phyloP scores from a whole-genome alignment of 208 protist species.

The Trypanosoma platydactyli region DNA sequence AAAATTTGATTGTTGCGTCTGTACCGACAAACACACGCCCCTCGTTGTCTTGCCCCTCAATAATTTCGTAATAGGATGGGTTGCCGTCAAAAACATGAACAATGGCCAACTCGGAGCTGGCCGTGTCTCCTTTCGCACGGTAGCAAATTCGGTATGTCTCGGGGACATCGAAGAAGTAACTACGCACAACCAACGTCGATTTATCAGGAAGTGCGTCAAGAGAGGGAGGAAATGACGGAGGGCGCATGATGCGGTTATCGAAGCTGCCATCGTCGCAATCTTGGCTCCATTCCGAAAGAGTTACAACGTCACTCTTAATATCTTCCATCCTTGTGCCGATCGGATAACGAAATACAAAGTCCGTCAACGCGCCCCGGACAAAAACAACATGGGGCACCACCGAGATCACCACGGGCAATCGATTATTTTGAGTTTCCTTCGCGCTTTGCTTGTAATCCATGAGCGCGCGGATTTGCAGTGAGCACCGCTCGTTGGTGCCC shows the following conservation, averaged over 20 bases:
- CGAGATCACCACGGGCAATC: constrained; percentile 49
- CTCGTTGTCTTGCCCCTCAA: constrained; percentile 34
- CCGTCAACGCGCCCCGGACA: constrained; percentile 24
- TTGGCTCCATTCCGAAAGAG: constrained; percentile 23
- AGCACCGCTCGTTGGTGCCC: constrained; percentile 37
- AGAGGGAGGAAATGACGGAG: neutral
- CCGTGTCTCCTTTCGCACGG: neutral
- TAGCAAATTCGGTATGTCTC: constrained; percentile 65
- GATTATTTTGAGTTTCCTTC: constrained; percentile 1
- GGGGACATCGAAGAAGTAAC: constrained; percentile 37
- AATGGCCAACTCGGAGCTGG: constrained; percentile 38
- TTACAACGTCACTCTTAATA: constrained; percentile 17
- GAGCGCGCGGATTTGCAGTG: constrained; percentile 43
- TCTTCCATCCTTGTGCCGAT: constrained; percentile 9
- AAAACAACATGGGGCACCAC: constrained; percentile 57
- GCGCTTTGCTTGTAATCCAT: constrained; percentile 26
- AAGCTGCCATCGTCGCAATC: constrained; percentile 17
- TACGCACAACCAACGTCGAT: constrained; percentile 26
- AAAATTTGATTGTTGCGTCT: constrained; percentile 65
- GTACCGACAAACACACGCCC: constrained; percentile 40
- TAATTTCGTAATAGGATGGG: constrained; percentile 61
- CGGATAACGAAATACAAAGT: constrained; percentile 50
- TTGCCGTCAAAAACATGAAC: constrained; percentile 71
- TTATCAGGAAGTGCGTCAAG: constrained; percentile 8
- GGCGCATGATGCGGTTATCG: constrained; percentile 7